Conservation (phyloP, 2,329 filamentous ascomycete species). For the Huntiella decipiens region DNA sequence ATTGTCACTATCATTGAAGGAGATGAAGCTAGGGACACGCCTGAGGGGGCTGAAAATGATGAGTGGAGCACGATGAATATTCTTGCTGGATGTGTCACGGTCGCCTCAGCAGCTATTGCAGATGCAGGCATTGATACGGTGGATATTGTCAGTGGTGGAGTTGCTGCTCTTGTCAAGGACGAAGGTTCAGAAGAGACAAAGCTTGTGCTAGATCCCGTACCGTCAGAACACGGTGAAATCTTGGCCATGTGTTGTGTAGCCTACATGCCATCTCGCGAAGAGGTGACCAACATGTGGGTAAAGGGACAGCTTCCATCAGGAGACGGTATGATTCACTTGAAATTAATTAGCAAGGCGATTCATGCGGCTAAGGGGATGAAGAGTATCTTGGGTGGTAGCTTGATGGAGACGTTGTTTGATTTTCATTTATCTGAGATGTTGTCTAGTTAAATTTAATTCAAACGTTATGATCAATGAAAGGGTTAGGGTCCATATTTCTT, state of each 20-base stretch:
- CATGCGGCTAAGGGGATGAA: conserved; percentile 23
- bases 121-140: conserved; percentile 95
- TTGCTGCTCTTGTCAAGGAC: conserved; percentile 53
- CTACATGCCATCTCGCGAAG: conserved; percentile 70
- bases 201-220: conserved; percentile 62
- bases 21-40: conserved; percentile 52
- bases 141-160: conserved; percentile 73
- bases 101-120: conserved; percentile 76
- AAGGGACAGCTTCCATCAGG: conserved; percentile 45
- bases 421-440: no score
- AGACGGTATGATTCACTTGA: conserved; percentile 17
- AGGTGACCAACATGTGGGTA: conserved; percentile 88
- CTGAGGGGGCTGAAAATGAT: conserved; percentile 32
- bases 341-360: conserved; percentile 22
- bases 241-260: conserved; percentile 75
- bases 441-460: conserved; percentile 13
- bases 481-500: conserved; percentile 14
- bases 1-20: conserved; percentile 85
- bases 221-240: conserved; percentile 60
- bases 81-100: conserved; percentile 78
- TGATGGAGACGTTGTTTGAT: conserved; percentile 22
- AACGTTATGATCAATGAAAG: no score
- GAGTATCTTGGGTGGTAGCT: conserved; percentile 17
- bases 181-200: conserved; percentile 19
- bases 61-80: conserved; percentile 86